These are phyloP conservation scores for Aquanectria penicillioides DNA, from an alignment of 2,329 filamentous ascomycete genomes.

Conservation along the genomic window DNA sequence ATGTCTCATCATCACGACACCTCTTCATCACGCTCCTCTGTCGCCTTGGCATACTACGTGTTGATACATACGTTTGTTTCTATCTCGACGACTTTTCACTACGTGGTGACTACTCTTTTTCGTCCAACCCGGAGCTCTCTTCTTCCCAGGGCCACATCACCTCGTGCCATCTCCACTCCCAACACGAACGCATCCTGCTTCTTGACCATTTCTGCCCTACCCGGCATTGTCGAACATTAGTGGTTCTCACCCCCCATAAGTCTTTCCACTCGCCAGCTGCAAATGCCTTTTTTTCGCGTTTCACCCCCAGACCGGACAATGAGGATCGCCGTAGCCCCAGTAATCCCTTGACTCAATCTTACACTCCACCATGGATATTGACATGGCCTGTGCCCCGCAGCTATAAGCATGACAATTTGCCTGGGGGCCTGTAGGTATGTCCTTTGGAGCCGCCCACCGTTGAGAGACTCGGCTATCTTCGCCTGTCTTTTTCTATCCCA, in stretches of 20 bases:
- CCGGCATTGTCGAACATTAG: slow-evolving; percentile 2
- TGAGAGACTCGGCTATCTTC: neutral
- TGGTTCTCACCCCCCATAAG: neutral
- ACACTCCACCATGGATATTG: neutral
- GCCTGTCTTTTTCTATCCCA: neutral
- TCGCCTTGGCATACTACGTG: neutral
- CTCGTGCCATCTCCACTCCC: neutral
- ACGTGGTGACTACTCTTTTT: too few relatives aligned
- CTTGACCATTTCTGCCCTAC: neutral
- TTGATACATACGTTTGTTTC: neutral
- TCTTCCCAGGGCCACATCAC: neutral
- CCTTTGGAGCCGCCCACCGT: too few relatives aligned
- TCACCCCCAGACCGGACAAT: slow-evolving; percentile 8
- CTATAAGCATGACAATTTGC: slow-evolving; percentile 11
- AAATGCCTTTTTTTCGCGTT: neutral
- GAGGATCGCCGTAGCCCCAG: neutral
- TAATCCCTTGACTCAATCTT: neutral
- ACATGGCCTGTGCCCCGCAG: neutral
- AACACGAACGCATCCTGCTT: neutral
- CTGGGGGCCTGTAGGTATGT: too few relatives aligned
- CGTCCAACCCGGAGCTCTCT: neutral
- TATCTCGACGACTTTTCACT: too few relatives aligned
- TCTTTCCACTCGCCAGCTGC: neutral
- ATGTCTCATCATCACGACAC: slow-evolving; percentile 16
- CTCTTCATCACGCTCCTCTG: too few relatives aligned